Base-by-base conservation (phyloP, 2,329 filamentous ascomycete species). In the Sporothrix mexicana region DNA sequence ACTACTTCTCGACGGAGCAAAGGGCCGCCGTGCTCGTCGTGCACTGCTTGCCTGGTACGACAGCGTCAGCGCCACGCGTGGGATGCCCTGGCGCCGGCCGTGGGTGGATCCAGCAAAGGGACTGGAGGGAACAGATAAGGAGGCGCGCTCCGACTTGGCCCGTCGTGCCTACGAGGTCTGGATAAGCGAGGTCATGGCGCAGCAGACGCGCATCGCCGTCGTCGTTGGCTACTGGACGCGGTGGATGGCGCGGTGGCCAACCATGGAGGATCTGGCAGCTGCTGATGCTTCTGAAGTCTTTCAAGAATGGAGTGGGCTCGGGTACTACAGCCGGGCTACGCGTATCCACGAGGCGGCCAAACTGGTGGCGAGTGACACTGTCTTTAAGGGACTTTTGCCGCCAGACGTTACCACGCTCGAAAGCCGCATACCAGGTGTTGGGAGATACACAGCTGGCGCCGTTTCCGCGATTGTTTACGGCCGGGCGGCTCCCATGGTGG, bases 161-260 rank as follows among this genome's bases (percentile, higher is more conserved):
- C 84, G 81, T 43, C 85, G 89, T 66, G 89, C 88, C 1, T 91
- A 91, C 80, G 85, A 90, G 78, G 88, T 91, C 64, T 91, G 88
- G 87, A 89, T 91, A 77, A 88, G 86, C 77, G 89, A 91, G 80
- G 87, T 90, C 76, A 91, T 91, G 89, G 83, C 91, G 12, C 89
- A 91, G 78, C 89, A 91, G 80, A 91, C 89, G 1, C 87, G 89
- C 41, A 89, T 91, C 3, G 84, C 86, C 2, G 86, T 85, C 7
- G 89, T 90, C 0, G 86, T 90, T 23, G 87, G 86, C 67, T 91
- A 91, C 78, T 91, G 88, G 87, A 88, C 86, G 43, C 83, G 82
- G 0, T 91, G 89, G 89, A 89, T 89, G 82, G 82, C 79, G 0
- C 84, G 84, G 72, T 91, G 88, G 88, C 88, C 88, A 0, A 88